Evolutionary conservation across 2,329 filamentous ascomycete species (phyloP).

Genomic region (Leptographium radiaticola): DNA sequence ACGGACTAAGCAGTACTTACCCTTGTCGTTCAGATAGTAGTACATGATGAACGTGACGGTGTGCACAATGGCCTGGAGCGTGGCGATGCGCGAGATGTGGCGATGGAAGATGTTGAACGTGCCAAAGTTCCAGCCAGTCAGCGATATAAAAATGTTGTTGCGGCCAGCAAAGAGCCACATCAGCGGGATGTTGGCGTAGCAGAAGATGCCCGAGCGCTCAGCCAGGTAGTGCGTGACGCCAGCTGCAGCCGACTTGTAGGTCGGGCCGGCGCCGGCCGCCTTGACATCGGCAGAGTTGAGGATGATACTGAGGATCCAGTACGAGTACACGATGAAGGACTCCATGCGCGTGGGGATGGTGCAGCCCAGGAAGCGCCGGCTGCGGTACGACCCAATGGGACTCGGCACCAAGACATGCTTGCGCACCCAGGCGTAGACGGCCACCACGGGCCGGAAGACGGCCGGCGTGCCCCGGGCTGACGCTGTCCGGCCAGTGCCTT

Average conservation of each 20-base stretch:
- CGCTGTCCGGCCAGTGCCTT: not conserved
- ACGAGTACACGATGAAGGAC: conserved; percentile 8
- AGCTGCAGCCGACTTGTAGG: conserved; percentile 1
- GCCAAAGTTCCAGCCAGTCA: conserved; percentile 55
- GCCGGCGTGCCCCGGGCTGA: not conserved
- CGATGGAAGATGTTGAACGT: conserved; percentile 57
- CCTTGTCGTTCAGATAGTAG: too few species aligned
- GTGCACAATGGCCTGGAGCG: conserved; percentile 48
- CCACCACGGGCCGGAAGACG: not conserved
- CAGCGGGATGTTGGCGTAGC: conserved; percentile 2
- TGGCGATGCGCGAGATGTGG: conserved; percentile 49
- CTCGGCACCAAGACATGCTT: conserved; percentile 10
- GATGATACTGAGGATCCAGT: too few species aligned
- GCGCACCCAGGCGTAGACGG: not conserved
- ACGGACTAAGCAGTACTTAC: too few species aligned
- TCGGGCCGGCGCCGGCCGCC: too few species aligned
- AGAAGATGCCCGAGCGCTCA: not conserved
- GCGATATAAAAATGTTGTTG: conserved; percentile 53
- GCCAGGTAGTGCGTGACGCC: conserved; percentile 6
- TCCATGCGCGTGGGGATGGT: conserved; percentile 12
- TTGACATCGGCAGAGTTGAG: too few species aligned
- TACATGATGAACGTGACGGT: conserved; percentile 24
- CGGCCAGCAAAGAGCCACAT: conserved; percentile 44
- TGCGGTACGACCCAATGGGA: conserved; percentile 7
- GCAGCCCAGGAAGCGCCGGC: conserved; percentile 10